phyloP scores from a whole-genome alignment of 2,329 filamentous ascomycete genomes.

The Paecilomyces sp. region DNA sequence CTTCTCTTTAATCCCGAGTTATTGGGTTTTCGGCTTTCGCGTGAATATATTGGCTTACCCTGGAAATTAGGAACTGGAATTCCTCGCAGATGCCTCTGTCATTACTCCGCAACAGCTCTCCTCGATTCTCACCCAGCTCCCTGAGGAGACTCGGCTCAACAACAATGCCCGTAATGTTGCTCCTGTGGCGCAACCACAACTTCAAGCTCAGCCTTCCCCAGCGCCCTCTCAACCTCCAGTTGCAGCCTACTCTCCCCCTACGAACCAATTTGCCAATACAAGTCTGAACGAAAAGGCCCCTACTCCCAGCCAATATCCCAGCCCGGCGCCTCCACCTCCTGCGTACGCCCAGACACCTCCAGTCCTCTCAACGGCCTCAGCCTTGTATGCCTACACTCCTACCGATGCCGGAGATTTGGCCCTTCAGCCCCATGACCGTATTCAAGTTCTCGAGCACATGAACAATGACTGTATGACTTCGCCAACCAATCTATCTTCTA shows the following conservation, averaged over 20 bases:
- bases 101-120: slow-evolving; percentile 71
- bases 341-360: slow-evolving; percentile 44
- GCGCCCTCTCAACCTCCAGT: slow-evolving; percentile 21
- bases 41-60: neutral
- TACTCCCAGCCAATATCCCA: slow-evolving; percentile 34
- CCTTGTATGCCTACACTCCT: slow-evolving; percentile 76
- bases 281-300: slow-evolving; percentile 36
- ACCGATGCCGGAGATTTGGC: slow-evolving; percentile 75
- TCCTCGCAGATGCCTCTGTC: slow-evolving; percentile 73
- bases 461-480: slow-evolving; percentile 69
- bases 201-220: slow-evolving; percentile 11
- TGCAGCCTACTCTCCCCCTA: slow-evolving; percentile 29
- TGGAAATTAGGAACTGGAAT: slow-evolving; percentile 70
- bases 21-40: slow-evolving; percentile 7
- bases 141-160: slow-evolving; percentile 39
- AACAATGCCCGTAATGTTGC: slow-evolving; percentile 19
- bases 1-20: slow-evolving; percentile 2
- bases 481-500: neutral
- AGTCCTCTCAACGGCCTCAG: slow-evolving; percentile 65
- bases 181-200: slow-evolving; percentile 15
- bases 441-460: slow-evolving; percentile 84
- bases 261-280: slow-evolving; percentile 29
- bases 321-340: slow-evolving; percentile 43
- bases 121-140: slow-evolving; percentile 66
- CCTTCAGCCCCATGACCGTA: slow-evolving; percentile 70